Evolutionary conservation across 108 stramenopile species (phyloP).

Genomic region (Nitzschia sp.): DNA sequence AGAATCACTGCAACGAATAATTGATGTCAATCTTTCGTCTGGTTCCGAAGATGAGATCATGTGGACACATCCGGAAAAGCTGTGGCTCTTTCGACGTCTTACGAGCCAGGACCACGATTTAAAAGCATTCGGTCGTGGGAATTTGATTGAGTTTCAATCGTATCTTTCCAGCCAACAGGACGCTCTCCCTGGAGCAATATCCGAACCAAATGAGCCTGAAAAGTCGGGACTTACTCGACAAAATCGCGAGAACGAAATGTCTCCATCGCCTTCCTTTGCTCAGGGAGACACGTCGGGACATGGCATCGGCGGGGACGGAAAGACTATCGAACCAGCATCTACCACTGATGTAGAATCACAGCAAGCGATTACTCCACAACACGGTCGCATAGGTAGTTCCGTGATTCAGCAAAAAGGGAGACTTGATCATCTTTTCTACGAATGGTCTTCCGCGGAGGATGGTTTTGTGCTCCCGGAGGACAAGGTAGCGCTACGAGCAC

Average conservation of each 20-base stretch:
- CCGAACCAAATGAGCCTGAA: not conserved
- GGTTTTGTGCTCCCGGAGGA: constrained; percentile 33
- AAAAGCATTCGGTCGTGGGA: constrained; percentile 39
- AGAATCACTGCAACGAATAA: constrained; percentile 45
- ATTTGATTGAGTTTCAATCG: constrained; percentile 30
- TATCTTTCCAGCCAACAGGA: not conserved
- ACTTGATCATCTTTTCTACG: constrained; percentile 45
- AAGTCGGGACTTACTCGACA: not conserved
- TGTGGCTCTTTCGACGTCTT: constrained; percentile 71
- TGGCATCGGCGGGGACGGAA: not conserved
- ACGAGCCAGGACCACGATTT: constrained; percentile 44
- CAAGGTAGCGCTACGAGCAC: constrained; percentile 52
- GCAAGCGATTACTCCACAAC: not conserved
- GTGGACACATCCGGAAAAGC: constrained; percentile 62
- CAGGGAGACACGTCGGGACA: not conserved
- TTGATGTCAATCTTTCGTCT: constrained; percentile 41
- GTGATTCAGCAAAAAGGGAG: constrained; percentile 13
- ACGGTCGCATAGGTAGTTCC: not conserved
- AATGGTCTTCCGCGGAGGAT: constrained; percentile 24
- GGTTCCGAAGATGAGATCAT: constrained; percentile 43
- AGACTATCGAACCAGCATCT: not conserved
- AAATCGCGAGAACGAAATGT: not conserved
- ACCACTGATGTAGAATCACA: not conserved
- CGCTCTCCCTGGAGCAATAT: not conserved
- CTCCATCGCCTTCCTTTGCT: too few relatives aligned